Conservation (phyloP, 2,329 filamentous ascomycete species). For the Juglanconis juglandina region DNA sequence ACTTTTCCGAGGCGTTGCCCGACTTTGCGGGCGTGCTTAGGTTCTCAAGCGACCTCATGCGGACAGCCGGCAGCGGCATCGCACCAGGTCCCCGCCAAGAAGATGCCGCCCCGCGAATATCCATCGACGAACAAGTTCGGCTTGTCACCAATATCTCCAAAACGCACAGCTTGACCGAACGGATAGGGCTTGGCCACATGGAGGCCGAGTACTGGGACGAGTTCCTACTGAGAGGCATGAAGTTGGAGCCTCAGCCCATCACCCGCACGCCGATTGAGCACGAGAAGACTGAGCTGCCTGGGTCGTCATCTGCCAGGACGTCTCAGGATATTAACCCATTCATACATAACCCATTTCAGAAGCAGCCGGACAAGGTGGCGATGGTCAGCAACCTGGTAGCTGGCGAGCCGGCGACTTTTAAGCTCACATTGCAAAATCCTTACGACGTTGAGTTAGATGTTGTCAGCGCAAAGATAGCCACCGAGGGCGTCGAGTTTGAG, state of each 20-base stretch:
- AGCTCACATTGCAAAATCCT: constrained; percentile 84
- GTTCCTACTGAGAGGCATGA: constrained; percentile 78
- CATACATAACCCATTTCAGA: constrained; percentile 90
- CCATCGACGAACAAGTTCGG: constrained; percentile 78
- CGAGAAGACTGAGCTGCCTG: constrained; percentile 51
- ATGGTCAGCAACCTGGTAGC: constrained; percentile 71
- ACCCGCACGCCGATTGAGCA: constrained; percentile 65
- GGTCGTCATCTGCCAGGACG: constrained; percentile 45
- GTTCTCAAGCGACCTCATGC: constrained; percentile 79
- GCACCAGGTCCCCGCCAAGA: constrained; percentile 68
- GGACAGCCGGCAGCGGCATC: constrained; percentile 75
- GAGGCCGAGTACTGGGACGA: constrained; percentile 95
- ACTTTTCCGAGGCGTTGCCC: constrained; percentile 88
- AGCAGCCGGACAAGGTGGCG: constrained; percentile 57
- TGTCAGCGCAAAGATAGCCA: constrained; percentile 72
- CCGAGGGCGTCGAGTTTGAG: constrained; percentile 69
- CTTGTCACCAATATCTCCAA: constrained; percentile 83
- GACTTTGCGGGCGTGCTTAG: constrained; percentile 87
- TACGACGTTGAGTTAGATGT: constrained; percentile 92
- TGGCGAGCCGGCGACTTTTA: constrained; percentile 73
- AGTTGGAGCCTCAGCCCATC: constrained; percentile 60
- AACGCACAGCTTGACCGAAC: constrained; percentile 72
- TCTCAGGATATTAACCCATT: constrained; percentile 75
- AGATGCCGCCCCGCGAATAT: constrained; percentile 67
- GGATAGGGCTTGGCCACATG: constrained; percentile 67